Evolutionary conservation across 176 grass and related monocot species (phyloP), one percentile per base, ranked within the genome.

Genomic region (Saccharum officinarum): DNA sequence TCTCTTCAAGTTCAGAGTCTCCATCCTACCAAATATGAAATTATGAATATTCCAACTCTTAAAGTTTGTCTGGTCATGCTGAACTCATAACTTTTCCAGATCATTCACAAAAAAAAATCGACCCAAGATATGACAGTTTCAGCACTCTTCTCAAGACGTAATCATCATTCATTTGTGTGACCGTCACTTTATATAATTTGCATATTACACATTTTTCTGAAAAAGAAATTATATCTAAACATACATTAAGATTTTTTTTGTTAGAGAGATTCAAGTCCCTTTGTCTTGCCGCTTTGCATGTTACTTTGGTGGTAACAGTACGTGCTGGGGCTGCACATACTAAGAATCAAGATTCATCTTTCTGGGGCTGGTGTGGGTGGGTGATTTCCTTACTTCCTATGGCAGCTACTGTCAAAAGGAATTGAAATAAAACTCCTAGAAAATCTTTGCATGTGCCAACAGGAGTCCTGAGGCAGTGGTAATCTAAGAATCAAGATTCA

Each of bases 1-100:
- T 34, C 42, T 88, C 69, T 55, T 92, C 70, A 90, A 52, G 67
- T 90, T 90, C 69, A 92, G 37, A 9, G 71, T 85, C 36, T 92
- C 93, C 86, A 82, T 86, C 88, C 93, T 95, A 50, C 33, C 47
- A 78, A 49, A 60, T 59, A 33, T n/a, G 64, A 15, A 69, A 80
- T 7, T 10, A 45, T 23, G 10, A 63, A 50, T n/a, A 20, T 46
- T 30, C 33, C 36, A 13, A 20, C 31, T 36, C 13, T 79, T 77
- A 18, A 65, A 47, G 77, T 65, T 75, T 70, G 12, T 34, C 34
- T 13, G 7, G 18, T 5, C 42, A 52, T 45, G 11, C 0, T 30
- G 57, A 71, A 12, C 33, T 69, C 71, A 22, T 28, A 52, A 50
- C 0, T 20, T 31, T 61, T 25, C 37, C 7, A 75, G 45, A 67